Conservation (phyloP, 768 basidiomycete species). For the Psilocybe cyanescens region DNA sequence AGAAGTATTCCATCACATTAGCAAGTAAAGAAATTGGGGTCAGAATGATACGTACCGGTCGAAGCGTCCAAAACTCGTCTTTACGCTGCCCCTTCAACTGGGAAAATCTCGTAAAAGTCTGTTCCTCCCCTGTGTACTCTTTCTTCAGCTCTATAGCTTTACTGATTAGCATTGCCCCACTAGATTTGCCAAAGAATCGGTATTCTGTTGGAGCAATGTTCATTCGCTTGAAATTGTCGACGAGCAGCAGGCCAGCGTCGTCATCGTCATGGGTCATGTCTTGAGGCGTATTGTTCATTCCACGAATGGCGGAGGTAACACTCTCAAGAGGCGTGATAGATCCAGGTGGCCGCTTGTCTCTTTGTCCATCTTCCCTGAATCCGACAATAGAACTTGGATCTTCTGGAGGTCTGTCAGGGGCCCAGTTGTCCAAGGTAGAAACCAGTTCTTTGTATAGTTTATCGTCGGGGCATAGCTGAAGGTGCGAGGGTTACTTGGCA, state of each 20-base stretch:
- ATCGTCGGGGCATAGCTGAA: constrained; percentile 67
- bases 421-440: constrained; percentile 28
- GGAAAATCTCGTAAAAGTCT: not conserved
- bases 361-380: not conserved
- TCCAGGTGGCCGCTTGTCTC: not conserved
- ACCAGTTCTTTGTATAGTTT: constrained; percentile 63
- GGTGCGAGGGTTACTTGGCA: not conserved
- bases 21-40: not conserved
- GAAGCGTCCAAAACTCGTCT: constrained; percentile 39
- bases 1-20: not conserved
- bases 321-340: constrained; percentile 23
- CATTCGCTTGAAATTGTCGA: constrained; percentile 39
- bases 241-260: constrained; percentile 36
- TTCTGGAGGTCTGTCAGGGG: constrained; percentile 21
- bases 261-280: constrained; percentile 34
- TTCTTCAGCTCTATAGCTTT: constrained; percentile 63
- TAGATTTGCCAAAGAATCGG: constrained; percentile 60
- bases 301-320: constrained; percentile 38
- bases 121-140: constrained; percentile 48
- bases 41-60: constrained; percentile 31
- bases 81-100: constrained; percentile 24
- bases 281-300: constrained; percentile 21
- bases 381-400: constrained; percentile 26
- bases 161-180: constrained; percentile 55
- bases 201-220: constrained; percentile 37